Conservation (phyloP, 768 basidiomycete genomes). For the Amylocystis lapponica region DNA sequence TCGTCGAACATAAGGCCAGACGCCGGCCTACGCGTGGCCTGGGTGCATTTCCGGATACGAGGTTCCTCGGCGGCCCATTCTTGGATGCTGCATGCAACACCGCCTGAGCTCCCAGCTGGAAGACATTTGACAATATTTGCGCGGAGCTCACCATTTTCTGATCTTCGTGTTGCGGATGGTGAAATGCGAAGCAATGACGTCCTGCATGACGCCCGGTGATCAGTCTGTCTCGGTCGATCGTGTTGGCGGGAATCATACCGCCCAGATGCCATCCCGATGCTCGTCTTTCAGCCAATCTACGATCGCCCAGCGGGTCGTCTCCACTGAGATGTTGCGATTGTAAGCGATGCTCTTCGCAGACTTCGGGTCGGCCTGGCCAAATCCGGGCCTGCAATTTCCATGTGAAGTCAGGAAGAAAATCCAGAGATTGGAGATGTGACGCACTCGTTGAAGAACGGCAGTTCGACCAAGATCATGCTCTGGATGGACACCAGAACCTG, state of each 20-base stretch:
- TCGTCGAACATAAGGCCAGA: too few relatives aligned
- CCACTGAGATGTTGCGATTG: constrained; percentile 36
- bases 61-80: constrained; percentile 29
- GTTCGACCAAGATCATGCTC: constrained; percentile 51
- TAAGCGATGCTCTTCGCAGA: constrained; percentile 35
- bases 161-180: constrained; percentile 35
- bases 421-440: constrained; percentile 9
- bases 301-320: constrained; percentile 49
- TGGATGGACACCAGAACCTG: constrained; percentile 55
- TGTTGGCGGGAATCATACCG: constrained; percentile 24
- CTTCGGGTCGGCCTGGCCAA: constrained; percentile 35
- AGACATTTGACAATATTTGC: too few relatives aligned
- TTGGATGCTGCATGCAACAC: constrained; percentile 23
- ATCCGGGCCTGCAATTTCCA: constrained; percentile 41
- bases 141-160: constrained; percentile 35
- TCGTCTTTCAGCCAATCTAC: constrained; percentile 46
- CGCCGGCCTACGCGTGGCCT: too few relatives aligned
- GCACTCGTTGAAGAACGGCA: constrained; percentile 54
- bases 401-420: background rate
- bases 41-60: constrained; percentile 21
- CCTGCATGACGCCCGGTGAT: constrained; percentile 25
- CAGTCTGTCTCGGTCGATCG: background rate
- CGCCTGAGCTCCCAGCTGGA: too few relatives aligned
- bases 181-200: constrained; percentile 47
- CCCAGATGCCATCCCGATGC: constrained; percentile 40